A percentile compares a stretch with the other conserved stretches of the same genome.
These are phyloP conservation scores for Cryoendolithus antarcticus DNA, from an alignment of 2,329 filamentous ascomycete species.

Conservation along the genomic window DNA sequence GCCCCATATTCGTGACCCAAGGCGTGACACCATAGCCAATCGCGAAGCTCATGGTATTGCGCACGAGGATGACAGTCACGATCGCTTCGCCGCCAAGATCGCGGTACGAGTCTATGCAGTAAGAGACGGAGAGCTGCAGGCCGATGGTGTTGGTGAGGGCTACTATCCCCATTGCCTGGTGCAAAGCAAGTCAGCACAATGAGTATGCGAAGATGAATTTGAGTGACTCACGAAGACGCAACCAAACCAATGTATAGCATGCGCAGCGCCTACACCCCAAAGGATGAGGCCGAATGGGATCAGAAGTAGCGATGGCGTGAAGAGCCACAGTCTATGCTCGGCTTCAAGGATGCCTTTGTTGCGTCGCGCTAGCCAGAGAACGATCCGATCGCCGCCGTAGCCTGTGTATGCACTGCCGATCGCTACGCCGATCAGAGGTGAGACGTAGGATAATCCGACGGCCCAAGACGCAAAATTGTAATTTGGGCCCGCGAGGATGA, in stretches of 20 bases:
- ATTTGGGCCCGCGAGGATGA: constrained; percentile 22
- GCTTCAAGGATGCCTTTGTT: constrained; percentile 29
- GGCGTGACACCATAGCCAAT: constrained; percentile 38
- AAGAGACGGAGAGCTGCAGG: constrained; percentile 29
- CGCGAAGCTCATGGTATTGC: constrained; percentile 37
- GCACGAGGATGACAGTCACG: constrained; percentile 34
- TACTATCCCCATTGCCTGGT: constrained; percentile 31
- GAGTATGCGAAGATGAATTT: constrained; percentile 31
- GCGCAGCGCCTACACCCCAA: constrained; percentile 36
- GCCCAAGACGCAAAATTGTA: constrained; percentile 22
- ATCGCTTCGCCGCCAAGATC: constrained; percentile 34
- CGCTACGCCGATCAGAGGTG: constrained; percentile 27
- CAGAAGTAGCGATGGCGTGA: constrained; percentile 27
- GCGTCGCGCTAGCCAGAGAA: constrained; percentile 23
- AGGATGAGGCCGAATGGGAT: constrained; percentile 34
- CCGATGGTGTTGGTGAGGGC: constrained; percentile 31
- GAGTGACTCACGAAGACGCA: constrained; percentile 21
- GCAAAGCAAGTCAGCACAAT: no score
- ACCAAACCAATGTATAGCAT: constrained; percentile 37
- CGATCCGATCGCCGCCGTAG: constrained; percentile 21
- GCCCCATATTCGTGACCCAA: constrained; percentile 30
- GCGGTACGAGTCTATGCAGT: constrained; percentile 35
- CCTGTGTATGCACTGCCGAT: constrained; percentile 26
- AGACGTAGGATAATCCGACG: constrained; percentile 41
- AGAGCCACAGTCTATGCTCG: constrained; percentile 30